Percentiles rank a stretch among this genome's conserved stretches.
Evolutionary conservation across 225 moss, liverwort and hornwort species (phyloP).

Genomic region (Marchantia polymorpha): DNA sequence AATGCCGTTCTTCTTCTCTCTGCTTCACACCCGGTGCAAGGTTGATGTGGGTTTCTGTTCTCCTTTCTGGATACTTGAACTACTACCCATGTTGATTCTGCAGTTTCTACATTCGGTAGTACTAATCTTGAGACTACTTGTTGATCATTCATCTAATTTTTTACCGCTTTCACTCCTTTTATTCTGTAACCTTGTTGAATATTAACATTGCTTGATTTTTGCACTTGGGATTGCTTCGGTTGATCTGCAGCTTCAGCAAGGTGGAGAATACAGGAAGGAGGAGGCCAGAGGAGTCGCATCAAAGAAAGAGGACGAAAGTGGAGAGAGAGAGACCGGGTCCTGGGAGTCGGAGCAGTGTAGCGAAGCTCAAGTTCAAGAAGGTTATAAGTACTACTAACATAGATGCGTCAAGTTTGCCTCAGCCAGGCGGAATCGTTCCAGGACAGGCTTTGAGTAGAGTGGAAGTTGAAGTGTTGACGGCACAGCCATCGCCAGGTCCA

Average conservation of each 20-base stretch:
- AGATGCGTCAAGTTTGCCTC: slow-evolving; percentile 3
- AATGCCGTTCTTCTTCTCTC: too few species aligned
- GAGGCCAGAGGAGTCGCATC: slow-evolving; percentile 62
- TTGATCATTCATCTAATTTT: too few species aligned
- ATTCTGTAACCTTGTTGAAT: too few species aligned
- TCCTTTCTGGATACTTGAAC: too few species aligned
- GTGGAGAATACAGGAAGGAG: slow-evolving; percentile 59
- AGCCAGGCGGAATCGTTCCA: slow-evolving; percentile 22
- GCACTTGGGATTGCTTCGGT: not conserved
- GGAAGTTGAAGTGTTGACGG: slow-evolving; percentile 31
- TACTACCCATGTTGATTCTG: too few species aligned
- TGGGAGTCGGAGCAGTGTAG: slow-evolving; percentile 59
- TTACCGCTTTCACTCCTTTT: too few species aligned
- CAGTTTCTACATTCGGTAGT: too few species aligned
- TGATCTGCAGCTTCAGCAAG: slow-evolving; percentile 53
- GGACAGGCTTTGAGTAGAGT: slow-evolving; percentile 23
- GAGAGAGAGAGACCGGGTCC: slow-evolving; percentile 66
- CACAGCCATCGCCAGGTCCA: slow-evolving; percentile 12
- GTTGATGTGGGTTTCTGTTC: too few species aligned
- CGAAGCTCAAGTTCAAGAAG: slow-evolving; percentile 71
- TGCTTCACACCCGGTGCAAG: too few species aligned
- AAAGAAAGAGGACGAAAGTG: slow-evolving; percentile 88
- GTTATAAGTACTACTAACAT: slow-evolving; percentile 22
- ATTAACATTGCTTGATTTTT: not conserved
- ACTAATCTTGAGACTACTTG: too few species aligned